Base-by-base conservation (phyloP, 495 filamentous ascomycete genomes). In the Penicillium longicatenatum region DNA sequence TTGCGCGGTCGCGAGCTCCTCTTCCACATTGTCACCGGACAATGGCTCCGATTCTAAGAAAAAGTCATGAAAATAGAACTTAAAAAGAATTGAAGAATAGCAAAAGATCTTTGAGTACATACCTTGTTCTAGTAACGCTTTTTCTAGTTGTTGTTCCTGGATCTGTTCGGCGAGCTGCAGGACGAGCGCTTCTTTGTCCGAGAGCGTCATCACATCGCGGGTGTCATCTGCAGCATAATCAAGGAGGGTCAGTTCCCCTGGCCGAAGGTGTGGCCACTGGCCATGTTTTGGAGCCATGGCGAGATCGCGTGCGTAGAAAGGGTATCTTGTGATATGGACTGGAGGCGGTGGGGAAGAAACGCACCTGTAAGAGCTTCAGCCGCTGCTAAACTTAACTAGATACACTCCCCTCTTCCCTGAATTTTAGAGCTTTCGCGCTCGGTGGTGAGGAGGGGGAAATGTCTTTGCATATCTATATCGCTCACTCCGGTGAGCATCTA, bases 401-500 rank as follows among this genome's bases (percentile, higher is more conserved):
- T 61, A 60, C 20, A 57, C 58, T 58, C 61, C 63, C 66, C 62
- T 73, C 63, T 59, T 66, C 70, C 58, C 64, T 62, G 62, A 52
- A 59, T 60, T 60, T 55, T 54, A 55, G 64, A 64, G 68, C 69
- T 63, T 58, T 60, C 55, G 46, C 55, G 65, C 66, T 72, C 73
- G 62, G 58, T 67, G 63, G 74, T 67, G 75, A 67, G 71, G 60
- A 62, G 70, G 70, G 73, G 74, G 70, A 63, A 20, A 92, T 92
- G 84, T 86, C 87, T 75, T 78, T 90, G 70, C 83, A 91, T 72
- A 85, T 97, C 72, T 89, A 89, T 73, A 84, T 94, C 58, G 92
- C 90, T 79, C 92, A 94, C 79, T 89, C 88, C 65, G 92, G 92
- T 79, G 86, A 91, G 79, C 86, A 87, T 76, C 81, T 92, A 68